A percentile compares a stretch with the other conserved stretches of the same genome.
Evolutionary conservation across 2,329 filamentous ascomycete genomes (phyloP).

Genomic region (Phyllosticta capitalensis): DNA sequence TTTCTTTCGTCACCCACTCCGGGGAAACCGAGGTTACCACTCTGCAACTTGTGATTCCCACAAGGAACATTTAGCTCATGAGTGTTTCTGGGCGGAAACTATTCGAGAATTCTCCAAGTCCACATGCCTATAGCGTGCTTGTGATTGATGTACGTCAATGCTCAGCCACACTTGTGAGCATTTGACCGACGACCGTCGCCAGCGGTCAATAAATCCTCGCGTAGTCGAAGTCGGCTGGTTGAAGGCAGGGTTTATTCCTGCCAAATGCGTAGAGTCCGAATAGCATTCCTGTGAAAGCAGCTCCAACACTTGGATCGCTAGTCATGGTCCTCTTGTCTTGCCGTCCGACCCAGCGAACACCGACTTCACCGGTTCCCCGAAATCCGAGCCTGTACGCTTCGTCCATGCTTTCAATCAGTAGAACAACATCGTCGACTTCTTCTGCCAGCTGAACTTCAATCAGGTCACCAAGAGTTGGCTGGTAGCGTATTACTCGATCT

Average conservation of each 20-base stretch:
- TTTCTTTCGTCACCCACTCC: too few relatives aligned
- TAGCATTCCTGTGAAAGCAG: constrained; percentile 38
- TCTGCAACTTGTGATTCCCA: too few relatives aligned
- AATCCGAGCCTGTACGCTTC: constrained; percentile 22
- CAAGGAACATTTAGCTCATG: too few relatives aligned
- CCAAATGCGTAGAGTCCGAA: constrained; percentile 38
- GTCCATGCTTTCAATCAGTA: constrained; percentile 24
- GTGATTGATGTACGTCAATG: background rate
- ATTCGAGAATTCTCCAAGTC: too few relatives aligned
- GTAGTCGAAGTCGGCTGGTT: constrained; percentile 34
- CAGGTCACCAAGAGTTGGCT: constrained; percentile 14
- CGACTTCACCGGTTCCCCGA: constrained; percentile 10
- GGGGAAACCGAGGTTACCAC: too few relatives aligned
- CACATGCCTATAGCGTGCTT: background rate
- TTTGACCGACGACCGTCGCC: background rate
- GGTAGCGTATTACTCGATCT: constrained; percentile 19
- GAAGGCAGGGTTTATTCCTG: constrained; percentile 30
- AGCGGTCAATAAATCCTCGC: constrained; percentile 9
- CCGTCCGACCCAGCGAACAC: constrained; percentile 19
- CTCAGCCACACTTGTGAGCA: background rate
- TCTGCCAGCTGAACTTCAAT: constrained; percentile 13
- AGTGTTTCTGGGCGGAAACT: too few relatives aligned
- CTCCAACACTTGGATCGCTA: constrained; percentile 28
- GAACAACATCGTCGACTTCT: constrained; percentile 15
- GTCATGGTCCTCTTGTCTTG: constrained; percentile 28